Percentiles rank a stretch among this genome's conserved stretches.
These are phyloP conservation scores for Tetragonia tetragonoides DNA, from an alignment of 148 eudicot species.

Conservation along the genomic window DNA sequence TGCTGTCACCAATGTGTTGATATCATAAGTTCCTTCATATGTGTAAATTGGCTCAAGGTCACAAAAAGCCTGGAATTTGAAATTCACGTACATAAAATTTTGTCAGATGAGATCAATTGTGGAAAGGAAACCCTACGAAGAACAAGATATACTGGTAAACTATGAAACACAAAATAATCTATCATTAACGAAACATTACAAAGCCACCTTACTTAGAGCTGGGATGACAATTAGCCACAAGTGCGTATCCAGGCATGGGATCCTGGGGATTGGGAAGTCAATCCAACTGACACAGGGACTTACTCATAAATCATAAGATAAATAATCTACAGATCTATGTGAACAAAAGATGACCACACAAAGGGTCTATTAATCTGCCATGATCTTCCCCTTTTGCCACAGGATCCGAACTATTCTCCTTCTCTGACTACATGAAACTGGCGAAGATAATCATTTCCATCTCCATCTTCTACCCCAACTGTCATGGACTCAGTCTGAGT, in stretches of 20 bases:
- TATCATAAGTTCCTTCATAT: constrained; percentile 92
- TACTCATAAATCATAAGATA: too few relatives aligned
- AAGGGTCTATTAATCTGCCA: neutral
- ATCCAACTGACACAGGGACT: neutral
- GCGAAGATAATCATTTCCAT: too few relatives aligned
- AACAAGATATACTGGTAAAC: neutral
- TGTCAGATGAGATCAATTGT: neutral
- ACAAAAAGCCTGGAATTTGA: constrained; percentile 65
- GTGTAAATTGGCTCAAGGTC: constrained; percentile 93
- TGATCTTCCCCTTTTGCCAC: neutral
- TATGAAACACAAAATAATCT: neutral
- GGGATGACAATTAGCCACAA: neutral
- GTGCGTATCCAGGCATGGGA: neutral
- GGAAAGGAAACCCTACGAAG: neutral
- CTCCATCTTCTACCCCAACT: too few relatives aligned
- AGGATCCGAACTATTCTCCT: too few relatives aligned
- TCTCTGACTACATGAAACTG: too few relatives aligned
- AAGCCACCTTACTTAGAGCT: neutral
- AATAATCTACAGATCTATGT: too few relatives aligned
- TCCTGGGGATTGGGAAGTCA: neutral
- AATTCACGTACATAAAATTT: neutral
- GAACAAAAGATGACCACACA: neutral
- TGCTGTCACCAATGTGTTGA: constrained; percentile 80
- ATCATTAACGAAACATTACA: neutral
- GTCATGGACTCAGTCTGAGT: too few relatives aligned